phyloP scores from a whole-genome alignment of 192 early-diverging fungal species.

The Backusella circina region DNA sequence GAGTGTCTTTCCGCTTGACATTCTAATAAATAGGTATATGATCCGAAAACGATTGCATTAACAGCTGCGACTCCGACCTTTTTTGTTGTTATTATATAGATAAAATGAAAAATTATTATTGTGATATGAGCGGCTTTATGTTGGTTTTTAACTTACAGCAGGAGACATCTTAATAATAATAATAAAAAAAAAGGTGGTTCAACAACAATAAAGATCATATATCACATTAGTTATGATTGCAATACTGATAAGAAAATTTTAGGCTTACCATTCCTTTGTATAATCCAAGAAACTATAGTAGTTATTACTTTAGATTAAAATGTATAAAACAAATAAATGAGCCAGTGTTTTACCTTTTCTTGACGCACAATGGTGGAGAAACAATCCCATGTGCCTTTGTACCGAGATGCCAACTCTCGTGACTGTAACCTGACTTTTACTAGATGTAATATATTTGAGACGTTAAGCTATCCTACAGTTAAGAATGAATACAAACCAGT shows the following conservation, averaged over 20 bases:
- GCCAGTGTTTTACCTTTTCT: conserved; percentile 44
- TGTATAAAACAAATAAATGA: conserved; percentile 3
- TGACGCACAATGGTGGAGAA: conserved; percentile 48
- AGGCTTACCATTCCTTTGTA: conserved; percentile 59
- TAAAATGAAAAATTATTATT: not conserved
- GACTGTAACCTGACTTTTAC: conserved; percentile 58
- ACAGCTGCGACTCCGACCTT: conserved; percentile 54
- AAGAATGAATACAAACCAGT: conserved; percentile 16
- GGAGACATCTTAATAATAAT: conserved; percentile 42
- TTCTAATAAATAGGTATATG: conserved; percentile 46
- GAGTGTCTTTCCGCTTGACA: conserved; percentile 35
- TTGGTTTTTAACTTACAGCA: conserved; percentile 35
- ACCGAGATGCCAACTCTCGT: conserved; percentile 44
- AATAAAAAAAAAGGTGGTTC: not conserved
- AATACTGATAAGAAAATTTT: not conserved
- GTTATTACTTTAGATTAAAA: not conserved
- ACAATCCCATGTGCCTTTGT: conserved; percentile 58
- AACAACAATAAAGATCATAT: not conserved
- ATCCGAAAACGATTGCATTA: conserved; percentile 56
- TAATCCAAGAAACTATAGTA: conserved; percentile 44
- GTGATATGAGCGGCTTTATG: not conserved
- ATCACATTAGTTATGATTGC: not conserved
- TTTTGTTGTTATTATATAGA: not conserved
- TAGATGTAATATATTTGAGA: conserved; percentile 10
- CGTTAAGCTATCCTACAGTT: not conserved